Base-by-base conservation (phyloP, 2,329 filamentous ascomycete species). In the Colletotrichum sp. region DNA sequence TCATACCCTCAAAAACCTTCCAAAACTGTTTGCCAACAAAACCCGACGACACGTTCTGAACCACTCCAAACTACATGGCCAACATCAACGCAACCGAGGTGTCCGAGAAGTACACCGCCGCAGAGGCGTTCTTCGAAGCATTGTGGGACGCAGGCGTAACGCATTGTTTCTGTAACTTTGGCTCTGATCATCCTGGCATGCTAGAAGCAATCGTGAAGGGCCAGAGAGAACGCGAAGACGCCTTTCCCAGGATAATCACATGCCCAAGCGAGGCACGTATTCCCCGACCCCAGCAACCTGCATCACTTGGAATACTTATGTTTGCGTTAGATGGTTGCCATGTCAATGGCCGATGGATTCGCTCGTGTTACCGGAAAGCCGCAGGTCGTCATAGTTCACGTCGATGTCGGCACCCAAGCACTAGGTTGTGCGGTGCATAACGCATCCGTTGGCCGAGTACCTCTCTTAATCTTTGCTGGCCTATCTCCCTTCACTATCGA, bases 291-390 rank as follows among this genome's bases (percentile, higher is more conserved):
- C 32, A 34, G 32, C 6, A 34, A 34, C 12, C 13, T 34, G 32
- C 15, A 15, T 15, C 32, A 34, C 32, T 34, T 1, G 32, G 32
- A 34, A 34, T 34, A 15, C 32, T 34, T 34, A 34, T 34, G 13
- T 7, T 34, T 34, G 32, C 4, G 32, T 6, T 94, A 95, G 92
- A 96, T 96, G 94, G 94, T 96, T 8, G 94, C 94, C 30, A 90
- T 96, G 80, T 96, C 94, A 74, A 95, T 95, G 93, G 94, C 94
- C 16, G 94, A 96, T 82, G 94, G 94, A 67, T 96, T 94, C 81
- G 94, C 94, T 48, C 90, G 94, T 34, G 84, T 94, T 48, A 95
- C 93, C 8, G 91, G 91, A 69, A 91, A 94, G 79, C 93, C 94
- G 0, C 94, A 96, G 84, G 93, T 91, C 75, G 94, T 96, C 15